Conservation (phyloP, 169 alveolate species). For the Amoebophrya sp. region DNA sequence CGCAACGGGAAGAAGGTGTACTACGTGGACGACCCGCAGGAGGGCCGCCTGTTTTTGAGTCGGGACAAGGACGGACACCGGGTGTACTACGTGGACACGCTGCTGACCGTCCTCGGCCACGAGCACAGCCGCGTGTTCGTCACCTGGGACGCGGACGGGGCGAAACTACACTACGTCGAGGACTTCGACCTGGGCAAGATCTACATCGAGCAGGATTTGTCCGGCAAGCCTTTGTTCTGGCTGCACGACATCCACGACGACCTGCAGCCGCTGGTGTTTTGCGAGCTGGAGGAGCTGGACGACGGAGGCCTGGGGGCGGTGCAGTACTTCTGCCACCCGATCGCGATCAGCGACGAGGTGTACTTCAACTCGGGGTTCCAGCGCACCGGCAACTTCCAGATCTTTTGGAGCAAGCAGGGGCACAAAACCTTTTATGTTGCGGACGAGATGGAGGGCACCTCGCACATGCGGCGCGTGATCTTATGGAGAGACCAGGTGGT, state of each 20-base stretch:
- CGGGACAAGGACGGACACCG: neutral
- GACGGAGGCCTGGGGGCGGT: neutral
- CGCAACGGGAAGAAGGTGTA: neutral
- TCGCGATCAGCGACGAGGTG: neutral
- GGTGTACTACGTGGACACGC: neutral
- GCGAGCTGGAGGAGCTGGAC: neutral
- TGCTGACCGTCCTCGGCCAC: neutral
- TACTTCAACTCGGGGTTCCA: neutral
- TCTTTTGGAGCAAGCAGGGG: neutral
- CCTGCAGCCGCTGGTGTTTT: neutral
- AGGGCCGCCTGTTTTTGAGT: neutral
- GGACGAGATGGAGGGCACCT: neutral
- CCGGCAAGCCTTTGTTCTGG: neutral
- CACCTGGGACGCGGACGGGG: neutral
- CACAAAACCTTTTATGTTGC: neutral
- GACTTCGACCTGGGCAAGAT: neutral
- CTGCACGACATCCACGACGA: neutral
- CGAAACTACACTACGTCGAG: neutral
- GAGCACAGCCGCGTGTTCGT: neutral
- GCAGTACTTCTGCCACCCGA: neutral
- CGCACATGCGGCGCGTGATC: neutral
- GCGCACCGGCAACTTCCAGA: neutral
- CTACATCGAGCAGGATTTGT: neutral
- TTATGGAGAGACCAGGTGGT: no score
- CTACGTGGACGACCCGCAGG: neutral